These are phyloP conservation scores for Fusarium sp. DNA, from an alignment of 2,329 filamentous ascomycete genomes.

Conservation along the genomic window DNA sequence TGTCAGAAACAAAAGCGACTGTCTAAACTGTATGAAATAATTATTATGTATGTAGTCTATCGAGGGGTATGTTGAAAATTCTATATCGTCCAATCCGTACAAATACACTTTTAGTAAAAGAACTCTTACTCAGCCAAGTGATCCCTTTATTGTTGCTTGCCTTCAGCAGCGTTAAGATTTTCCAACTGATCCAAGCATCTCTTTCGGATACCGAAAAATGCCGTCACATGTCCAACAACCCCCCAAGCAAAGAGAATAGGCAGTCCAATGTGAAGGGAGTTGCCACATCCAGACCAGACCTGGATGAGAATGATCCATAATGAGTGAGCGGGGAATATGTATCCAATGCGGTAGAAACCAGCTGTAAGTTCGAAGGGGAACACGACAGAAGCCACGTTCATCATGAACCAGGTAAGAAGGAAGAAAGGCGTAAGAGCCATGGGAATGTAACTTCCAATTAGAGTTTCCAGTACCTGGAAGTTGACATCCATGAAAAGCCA, in stretches of 20 bases:
- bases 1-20: background rate
- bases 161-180: background rate
- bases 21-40: background rate
- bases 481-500: constrained; percentile 58
- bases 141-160: constrained; percentile 12
- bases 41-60: background rate
- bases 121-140: background rate
- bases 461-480: constrained; percentile 56
- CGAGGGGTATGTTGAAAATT: background rate
- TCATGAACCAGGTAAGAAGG: constrained; percentile 56
- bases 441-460: constrained; percentile 45
- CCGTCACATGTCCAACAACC: constrained; percentile 44
- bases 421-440: constrained; percentile 55
- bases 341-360: constrained; percentile 55
- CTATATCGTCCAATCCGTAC: background rate
- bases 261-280: constrained; percentile 52
- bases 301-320: constrained; percentile 53
- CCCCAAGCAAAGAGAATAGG: constrained; percentile 58
- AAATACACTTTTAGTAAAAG: background rate
- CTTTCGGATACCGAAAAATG: constrained; percentile 43
- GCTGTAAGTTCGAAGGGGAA: constrained; percentile 53
- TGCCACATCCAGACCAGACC: constrained; percentile 58
- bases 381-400: constrained; percentile 53
- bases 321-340: constrained; percentile 52
- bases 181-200: constrained; percentile 33